A percentile compares a stretch with the other conserved stretches of the same genome.
These are phyloP conservation scores for Beauveria brongniartii DNA, from an alignment of 2,329 filamentous ascomycete genomes.

Conservation along the genomic window DNA sequence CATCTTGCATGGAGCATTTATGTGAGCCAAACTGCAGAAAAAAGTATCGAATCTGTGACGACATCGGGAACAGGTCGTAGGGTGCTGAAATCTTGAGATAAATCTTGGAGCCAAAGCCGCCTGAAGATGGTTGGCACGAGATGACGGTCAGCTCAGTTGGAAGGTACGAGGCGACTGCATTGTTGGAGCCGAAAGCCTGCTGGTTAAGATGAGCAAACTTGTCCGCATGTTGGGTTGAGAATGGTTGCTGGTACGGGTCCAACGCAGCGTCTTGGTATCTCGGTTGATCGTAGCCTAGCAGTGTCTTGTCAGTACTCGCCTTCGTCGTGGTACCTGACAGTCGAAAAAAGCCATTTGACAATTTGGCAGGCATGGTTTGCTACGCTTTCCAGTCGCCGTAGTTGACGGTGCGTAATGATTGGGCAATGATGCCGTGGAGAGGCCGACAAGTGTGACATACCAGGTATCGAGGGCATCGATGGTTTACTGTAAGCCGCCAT, in stretches of 20 bases:
- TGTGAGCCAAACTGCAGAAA: slow-evolving; percentile 72
- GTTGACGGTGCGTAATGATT: no score
- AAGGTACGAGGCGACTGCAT: slow-evolving; percentile 59
- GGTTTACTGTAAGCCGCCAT: slow-evolving; percentile 63
- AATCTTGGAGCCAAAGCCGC: slow-evolving; percentile 61
- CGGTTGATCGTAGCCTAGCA: slow-evolving; percentile 49
- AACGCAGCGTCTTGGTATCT: slow-evolving; percentile 52
- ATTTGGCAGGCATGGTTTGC: not conserved
- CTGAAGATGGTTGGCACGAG: slow-evolving; percentile 62
- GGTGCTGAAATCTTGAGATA: slow-evolving; percentile 66
- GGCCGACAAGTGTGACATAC: slow-evolving; percentile 46
- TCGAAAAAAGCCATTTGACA: no score
- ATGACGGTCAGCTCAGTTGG: slow-evolving; percentile 52
- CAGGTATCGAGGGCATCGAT: slow-evolving; percentile 68
- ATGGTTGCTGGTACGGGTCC: slow-evolving; percentile 43
- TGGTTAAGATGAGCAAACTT: slow-evolving; percentile 46
- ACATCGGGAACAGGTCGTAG: slow-evolving; percentile 59
- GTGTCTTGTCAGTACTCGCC: not conserved
- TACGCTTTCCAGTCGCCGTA: not conserved
- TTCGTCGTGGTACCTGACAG: not conserved
- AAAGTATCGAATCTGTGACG: slow-evolving; percentile 47
- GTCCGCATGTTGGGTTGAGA: slow-evolving; percentile 35
- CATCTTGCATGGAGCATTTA: slow-evolving; percentile 51
- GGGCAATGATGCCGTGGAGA: no score
- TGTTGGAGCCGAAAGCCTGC: slow-evolving; percentile 52